Evolutionary conservation across 2,329 filamentous ascomycete species (phyloP).

Genomic region (Tolypocladium cylindrosporum): DNA sequence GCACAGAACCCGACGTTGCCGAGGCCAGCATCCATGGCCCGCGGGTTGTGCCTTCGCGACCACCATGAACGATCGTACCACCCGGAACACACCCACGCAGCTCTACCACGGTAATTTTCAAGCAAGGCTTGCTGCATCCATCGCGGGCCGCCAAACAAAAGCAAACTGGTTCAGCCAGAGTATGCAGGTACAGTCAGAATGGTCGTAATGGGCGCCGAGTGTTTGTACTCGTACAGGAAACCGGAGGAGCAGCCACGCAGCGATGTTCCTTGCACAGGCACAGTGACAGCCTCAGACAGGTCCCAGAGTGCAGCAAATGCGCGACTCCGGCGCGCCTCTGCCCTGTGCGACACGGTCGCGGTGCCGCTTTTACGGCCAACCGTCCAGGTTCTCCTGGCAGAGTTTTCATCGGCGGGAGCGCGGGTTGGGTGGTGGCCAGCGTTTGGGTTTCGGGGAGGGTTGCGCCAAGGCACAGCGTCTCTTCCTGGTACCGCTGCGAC

Average conservation of each 20-base stretch:
- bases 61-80: not conserved
- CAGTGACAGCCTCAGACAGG: not conserved
- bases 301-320: not conserved
- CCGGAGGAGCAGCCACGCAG: not conserved
- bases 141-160: not conserved
- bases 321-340: not conserved
- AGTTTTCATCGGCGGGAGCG: conserved; percentile 13
- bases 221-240: not conserved
- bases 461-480: not conserved
- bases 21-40: not conserved
- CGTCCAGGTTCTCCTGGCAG: conserved; percentile 20
- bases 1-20: not conserved
- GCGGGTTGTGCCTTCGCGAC: not conserved
- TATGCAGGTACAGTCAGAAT: conserved; percentile 2
- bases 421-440: not conserved
- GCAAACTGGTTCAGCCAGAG: not conserved
- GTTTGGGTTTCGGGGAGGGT: not conserved
- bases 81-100: not conserved
- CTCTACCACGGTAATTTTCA: conserved; percentile 1
- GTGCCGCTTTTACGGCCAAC: conserved; percentile 12
- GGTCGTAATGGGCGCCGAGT: not conserved
- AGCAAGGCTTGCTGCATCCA: conserved; percentile 1
- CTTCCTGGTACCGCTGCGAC: not conserved
- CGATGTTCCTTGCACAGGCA: not conserved
- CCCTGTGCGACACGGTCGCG: conserved; percentile 11